Conservation (phyloP, 768 basidiomycete species). For the Lactarius indigo region DNA sequence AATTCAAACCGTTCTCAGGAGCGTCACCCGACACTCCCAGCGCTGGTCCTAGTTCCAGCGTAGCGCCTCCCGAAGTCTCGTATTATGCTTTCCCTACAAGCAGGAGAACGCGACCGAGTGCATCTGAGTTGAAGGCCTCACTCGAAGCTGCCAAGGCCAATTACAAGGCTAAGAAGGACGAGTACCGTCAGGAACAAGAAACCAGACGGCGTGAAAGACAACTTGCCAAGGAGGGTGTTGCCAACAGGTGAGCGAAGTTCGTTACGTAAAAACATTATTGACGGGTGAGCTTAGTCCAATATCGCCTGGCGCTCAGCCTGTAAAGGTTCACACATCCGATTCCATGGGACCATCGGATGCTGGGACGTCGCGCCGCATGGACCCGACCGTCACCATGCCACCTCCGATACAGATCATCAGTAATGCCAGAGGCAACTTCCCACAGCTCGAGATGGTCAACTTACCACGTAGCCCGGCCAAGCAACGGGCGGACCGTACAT, state of each 20-base stretch:
- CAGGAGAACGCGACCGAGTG: slow-evolving; percentile 1
- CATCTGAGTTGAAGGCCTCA: slow-evolving; percentile 28
- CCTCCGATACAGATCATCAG: slow-evolving; percentile 48
- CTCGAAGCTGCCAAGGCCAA: slow-evolving; percentile 63
- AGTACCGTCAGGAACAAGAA: slow-evolving; percentile 58
- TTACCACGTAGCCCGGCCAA: slow-evolving; percentile 44
- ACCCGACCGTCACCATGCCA: not conserved
- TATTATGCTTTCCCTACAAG: slow-evolving; percentile 22
- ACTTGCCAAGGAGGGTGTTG: not conserved
- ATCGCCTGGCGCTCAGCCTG: slow-evolving; percentile 2
- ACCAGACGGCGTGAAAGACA: slow-evolving; percentile 31
- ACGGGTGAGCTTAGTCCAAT: slow-evolving; percentile 12
- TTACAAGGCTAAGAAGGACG: slow-evolving; percentile 70
- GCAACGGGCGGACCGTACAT: slow-evolving; percentile 46
- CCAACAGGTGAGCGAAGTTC: slow-evolving; percentile 12
- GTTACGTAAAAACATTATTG: not conserved
- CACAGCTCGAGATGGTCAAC: slow-evolving; percentile 60
- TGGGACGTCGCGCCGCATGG: not conserved
- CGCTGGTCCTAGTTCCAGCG: not conserved
- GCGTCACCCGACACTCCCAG: slow-evolving; percentile 1
- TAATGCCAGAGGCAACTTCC: slow-evolving; percentile 56
- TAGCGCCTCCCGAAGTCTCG: slow-evolving; percentile 21
- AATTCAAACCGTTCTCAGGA: slow-evolving; percentile 20
- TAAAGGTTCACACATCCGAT: not conserved
- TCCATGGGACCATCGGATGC: not conserved